Conservation (phyloP, 495 filamentous ascomycete species). For the Parmelia sp. region DNA sequence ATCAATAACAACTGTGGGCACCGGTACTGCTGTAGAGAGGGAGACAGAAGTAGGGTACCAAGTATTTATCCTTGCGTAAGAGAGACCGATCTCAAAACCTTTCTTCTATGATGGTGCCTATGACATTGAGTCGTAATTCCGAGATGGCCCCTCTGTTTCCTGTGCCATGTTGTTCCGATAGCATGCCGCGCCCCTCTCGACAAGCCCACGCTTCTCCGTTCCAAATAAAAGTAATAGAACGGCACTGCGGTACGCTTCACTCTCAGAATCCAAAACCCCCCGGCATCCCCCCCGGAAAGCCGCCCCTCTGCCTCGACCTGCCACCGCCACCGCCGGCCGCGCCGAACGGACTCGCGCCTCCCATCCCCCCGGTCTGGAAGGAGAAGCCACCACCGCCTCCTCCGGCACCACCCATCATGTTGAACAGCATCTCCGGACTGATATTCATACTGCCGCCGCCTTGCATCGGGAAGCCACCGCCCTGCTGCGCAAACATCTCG, state of each 20-base stretch:
- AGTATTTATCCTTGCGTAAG: neutral
- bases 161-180: neutral
- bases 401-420: conserved; percentile 47
- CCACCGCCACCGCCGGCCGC: conserved; percentile 18
- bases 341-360: conserved; percentile 37
- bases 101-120: neutral
- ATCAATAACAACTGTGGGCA: no score
- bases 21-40: no score
- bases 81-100: neutral
- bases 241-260: no score
- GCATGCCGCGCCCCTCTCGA: neutral
- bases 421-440: conserved; percentile 50
- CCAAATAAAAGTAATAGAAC: neutral
- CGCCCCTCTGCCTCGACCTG: conserved; percentile 19
- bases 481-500: conserved; percentile 74
- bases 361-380: conserved; percentile 28
- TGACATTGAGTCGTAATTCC: neutral
- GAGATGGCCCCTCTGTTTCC: neutral
- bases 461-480: conserved; percentile 49
- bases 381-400: conserved; percentile 41
- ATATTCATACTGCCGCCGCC: conserved; percentile 48
- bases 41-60: no score
- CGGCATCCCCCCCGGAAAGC: conserved; percentile 22
- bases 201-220: neutral
- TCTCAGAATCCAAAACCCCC: conserved; percentile 13